phyloP scores from a whole-genome alignment of 257 asterid genomes.

The Nicotiana tomentosiformis region DNA sequence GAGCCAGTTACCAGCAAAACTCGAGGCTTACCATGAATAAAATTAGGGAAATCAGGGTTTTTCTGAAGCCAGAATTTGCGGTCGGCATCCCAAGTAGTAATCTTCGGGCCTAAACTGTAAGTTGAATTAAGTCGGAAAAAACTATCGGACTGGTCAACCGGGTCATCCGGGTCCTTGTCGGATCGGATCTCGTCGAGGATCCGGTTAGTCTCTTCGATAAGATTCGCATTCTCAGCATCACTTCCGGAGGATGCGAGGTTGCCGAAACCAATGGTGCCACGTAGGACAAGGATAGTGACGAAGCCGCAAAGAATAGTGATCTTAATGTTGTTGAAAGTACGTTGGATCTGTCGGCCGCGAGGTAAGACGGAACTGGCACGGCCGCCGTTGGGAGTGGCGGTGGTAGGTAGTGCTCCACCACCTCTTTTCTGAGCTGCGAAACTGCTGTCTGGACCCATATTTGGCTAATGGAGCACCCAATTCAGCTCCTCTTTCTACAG shows the following conservation, averaged over 20 bases:
- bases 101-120: constrained; percentile 59
- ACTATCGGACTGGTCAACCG: constrained; percentile 26
- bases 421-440: constrained; percentile 65
- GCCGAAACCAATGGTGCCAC: constrained; percentile 85
- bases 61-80: constrained; percentile 64
- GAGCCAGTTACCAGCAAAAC: constrained; percentile 84
- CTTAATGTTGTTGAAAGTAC: constrained; percentile 68
- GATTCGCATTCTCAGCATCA: constrained; percentile 58
- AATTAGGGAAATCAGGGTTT: constrained; percentile 60
- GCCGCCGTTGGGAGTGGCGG: constrained; percentile 33
- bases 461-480: no score
- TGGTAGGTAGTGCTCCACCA: constrained; percentile 42
- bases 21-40: constrained; percentile 62
- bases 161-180: constrained; percentile 50
- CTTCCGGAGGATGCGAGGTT: constrained; percentile 53
- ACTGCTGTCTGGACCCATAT: constrained; percentile 58
- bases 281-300: constrained; percentile 76
- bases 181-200: constrained; percentile 77
- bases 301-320: constrained; percentile 81
- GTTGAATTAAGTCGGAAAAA: constrained; percentile 33
- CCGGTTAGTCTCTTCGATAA: constrained; percentile 62
- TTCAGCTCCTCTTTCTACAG: not conserved
- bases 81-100: constrained; percentile 57
- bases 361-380: constrained; percentile 41
- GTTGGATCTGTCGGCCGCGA: constrained; percentile 69